Base-by-base conservation (phyloP, 2,329 filamentous ascomycete genomes). In the Aspergillus hortae region DNA sequence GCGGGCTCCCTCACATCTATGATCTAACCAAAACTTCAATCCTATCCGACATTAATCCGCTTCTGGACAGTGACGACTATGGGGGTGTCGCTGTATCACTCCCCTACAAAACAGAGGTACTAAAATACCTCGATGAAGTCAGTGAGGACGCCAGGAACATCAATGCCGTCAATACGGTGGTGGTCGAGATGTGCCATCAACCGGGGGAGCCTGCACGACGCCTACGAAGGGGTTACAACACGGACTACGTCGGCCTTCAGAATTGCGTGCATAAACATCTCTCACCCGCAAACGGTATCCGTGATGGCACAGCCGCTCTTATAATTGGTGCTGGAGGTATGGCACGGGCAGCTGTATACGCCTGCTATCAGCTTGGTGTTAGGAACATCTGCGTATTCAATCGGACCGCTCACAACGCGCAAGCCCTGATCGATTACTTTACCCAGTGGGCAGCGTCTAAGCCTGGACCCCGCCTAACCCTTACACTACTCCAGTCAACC, bases 311-410 rank as follows among this genome's bases (percentile, higher is more conserved):
- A 12, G 56, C 57, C 3, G 63, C 55, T 19, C 44, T 67, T n/a
- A 55, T 66, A 7, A 50, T 67, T 11, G 64, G 64, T 0, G 64
- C 62, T 15, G 59, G 61, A 4, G 60, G 57, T n/a, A 64, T 64
- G 61, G 61, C 61, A 14, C 60, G 59, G 2, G 66, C 65, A 1
- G 65, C 64, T 6, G 54, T 67, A 2, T 68, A 66, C 38, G 56
- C 62, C 11, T 59, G 58, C 23, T 56, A 54, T 17, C 48, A 61
- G 6, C 49, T 66, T 1, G 64, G 65, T 2, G 52, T 66, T 33
- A 48, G 49, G 17, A 52, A 59, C n/a, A 61, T 67, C 17, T 63
- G 52, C 50, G 49, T 68, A 7, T 64, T 62, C 44, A 68, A 68
- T 35, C 57, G 66, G 17, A 65, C 63, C 0, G 9, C 12, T 1